Conservation (phyloP, 2,329 filamentous ascomycete genomes). For the Phyllosticta citriasiana region DNA sequence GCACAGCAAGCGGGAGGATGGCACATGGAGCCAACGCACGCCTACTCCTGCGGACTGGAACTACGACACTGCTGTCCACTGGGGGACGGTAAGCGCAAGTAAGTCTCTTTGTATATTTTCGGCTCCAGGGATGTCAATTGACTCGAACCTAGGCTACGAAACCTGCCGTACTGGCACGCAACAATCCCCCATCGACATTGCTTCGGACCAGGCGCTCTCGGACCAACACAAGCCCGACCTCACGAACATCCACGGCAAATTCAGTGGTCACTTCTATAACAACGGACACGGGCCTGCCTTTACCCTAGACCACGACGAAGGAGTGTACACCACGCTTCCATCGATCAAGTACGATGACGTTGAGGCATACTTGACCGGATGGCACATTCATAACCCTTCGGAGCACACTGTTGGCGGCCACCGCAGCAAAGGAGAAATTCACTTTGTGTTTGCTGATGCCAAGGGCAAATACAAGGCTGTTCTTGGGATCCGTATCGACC, state of each 20-base stretch:
- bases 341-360: slow-evolving; percentile 37
- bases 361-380: slow-evolving; percentile 39
- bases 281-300: slow-evolving; percentile 42
- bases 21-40: neutral
- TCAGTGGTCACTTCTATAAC: slow-evolving; percentile 36
- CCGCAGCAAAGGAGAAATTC: slow-evolving; percentile 38
- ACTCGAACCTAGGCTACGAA: slow-evolving; percentile 25
- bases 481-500: slow-evolving; percentile 37
- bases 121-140: neutral
- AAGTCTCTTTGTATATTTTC: neutral
- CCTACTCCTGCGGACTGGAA: slow-evolving; percentile 16
- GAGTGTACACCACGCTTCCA: slow-evolving; percentile 31
- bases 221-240: slow-evolving; percentile 32
- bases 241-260: slow-evolving; percentile 26
- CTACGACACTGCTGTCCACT: slow-evolving; percentile 31
- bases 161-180: slow-evolving; percentile 42
- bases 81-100: slow-evolving; percentile 28
- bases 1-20: neutral
- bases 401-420: slow-evolving; percentile 39
- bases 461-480: slow-evolving; percentile 35
- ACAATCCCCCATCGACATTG: slow-evolving; percentile 41
- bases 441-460: slow-evolving; percentile 39
- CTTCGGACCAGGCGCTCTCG: slow-evolving; percentile 31
- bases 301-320: slow-evolving; percentile 25
- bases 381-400: slow-evolving; percentile 43